Evolutionary conservation across 176 grass and related monocot species (phyloP).

Genomic region (Cenchrus fungigraminus): DNA sequence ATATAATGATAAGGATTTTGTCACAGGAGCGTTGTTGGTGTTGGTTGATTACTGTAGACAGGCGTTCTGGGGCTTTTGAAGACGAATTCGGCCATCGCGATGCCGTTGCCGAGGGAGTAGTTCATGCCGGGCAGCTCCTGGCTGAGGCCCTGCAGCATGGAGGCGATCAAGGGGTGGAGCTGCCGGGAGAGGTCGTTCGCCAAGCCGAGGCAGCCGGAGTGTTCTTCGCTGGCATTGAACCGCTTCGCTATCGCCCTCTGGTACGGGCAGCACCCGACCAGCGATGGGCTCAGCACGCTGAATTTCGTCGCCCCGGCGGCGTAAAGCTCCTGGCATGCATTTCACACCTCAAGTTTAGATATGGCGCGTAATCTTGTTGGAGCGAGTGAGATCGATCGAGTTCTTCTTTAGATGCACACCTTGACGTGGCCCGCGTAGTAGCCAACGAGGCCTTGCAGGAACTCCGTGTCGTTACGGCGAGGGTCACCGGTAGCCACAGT

Average conservation of each 20-base stretch:
- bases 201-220: constrained; percentile 29
- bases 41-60: no score
- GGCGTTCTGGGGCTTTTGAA: not conserved
- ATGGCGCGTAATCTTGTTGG: not conserved
- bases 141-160: constrained; percentile 35
- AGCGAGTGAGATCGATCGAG: not conserved
- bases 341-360: not conserved
- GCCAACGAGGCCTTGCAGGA: constrained; percentile 24
- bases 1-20: not conserved
- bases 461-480: constrained; percentile 15
- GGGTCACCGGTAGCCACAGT: not conserved
- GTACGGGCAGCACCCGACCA: constrained; percentile 56
- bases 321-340: constrained; percentile 27
- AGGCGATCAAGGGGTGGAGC: constrained; percentile 26
- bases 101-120: constrained; percentile 52
- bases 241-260: not conserved
- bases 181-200: constrained; percentile 37
- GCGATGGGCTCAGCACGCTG: constrained; percentile 45
- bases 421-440: constrained; percentile 36
- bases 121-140: constrained; percentile 37
- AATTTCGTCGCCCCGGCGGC: constrained; percentile 48
- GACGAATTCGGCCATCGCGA: not conserved
- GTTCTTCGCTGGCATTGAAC: accelerated
- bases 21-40: not conserved
- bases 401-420: constrained; percentile 7